Percentiles rank a stretch among this genome's conserved stretches.
Evolutionary conservation across 2,329 filamentous ascomycete species (phyloP).

Genomic region (Escovopsis sp.): DNA sequence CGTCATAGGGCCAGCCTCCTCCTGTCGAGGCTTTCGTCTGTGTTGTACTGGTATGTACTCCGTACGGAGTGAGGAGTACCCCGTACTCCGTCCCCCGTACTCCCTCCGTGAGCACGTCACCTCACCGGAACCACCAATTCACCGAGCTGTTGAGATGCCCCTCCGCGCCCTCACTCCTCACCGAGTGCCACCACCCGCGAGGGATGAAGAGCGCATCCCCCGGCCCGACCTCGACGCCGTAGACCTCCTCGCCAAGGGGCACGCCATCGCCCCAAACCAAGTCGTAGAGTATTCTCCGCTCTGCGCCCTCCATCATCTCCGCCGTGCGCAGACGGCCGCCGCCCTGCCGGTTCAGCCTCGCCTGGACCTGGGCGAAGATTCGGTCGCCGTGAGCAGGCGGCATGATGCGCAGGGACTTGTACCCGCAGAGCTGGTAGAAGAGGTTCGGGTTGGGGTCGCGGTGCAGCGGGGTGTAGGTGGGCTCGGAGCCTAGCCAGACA

Average conservation of each 20-base stretch:
- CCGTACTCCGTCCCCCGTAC: no score
- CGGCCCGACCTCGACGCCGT: slow-evolving; percentile 40
- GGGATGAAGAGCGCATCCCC: slow-evolving; percentile 30
- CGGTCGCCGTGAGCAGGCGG: slow-evolving; percentile 44
- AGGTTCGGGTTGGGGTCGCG: slow-evolving; percentile 89
- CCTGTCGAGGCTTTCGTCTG: no score
- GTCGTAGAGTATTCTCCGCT: slow-evolving; percentile 49
- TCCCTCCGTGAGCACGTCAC: no score
- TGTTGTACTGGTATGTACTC: no score
- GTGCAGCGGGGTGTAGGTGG: slow-evolving; percentile 82
- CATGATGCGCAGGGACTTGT: slow-evolving; percentile 60
- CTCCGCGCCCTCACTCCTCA: slow-evolving; percentile 20
- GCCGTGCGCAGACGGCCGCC: slow-evolving; percentile 48
- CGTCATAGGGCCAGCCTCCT: no score
- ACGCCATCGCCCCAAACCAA: slow-evolving; percentile 51
- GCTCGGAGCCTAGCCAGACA: slow-evolving; percentile 75
- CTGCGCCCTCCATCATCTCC: slow-evolving; percentile 82
- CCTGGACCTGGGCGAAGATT: slow-evolving; percentile 43
- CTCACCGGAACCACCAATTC: slow-evolving; percentile 31
- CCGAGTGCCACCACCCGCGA: slow-evolving; percentile 31
- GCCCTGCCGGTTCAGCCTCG: slow-evolving; percentile 19
- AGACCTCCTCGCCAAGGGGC: slow-evolving; percentile 18
- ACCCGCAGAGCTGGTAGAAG: slow-evolving; percentile 66
- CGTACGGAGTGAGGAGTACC: no score
- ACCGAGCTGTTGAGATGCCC: slow-evolving; percentile 26